Base-by-base conservation (phyloP, 495 filamentous ascomycete species). In the Pseudevernia furfuracea region DNA sequence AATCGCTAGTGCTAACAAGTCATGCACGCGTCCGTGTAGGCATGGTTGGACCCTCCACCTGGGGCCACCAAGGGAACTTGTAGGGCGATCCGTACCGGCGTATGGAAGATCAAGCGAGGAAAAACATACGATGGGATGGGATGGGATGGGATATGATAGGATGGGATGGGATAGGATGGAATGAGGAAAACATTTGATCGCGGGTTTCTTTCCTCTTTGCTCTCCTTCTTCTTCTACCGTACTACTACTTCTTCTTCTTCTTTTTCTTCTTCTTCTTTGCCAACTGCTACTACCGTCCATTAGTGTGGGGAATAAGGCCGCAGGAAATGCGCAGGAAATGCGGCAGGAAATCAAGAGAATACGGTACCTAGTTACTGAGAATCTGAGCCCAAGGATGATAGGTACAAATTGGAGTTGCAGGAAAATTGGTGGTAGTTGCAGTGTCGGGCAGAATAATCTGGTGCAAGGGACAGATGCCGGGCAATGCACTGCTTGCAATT, bases 11-110 rank as follows among this genome's bases (percentile, higher is more conserved):
- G 48, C 48, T 34, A 55, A n/a, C n/a, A n/a, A 55, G 28, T 55
- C 30, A 55, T 55, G 52, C 52, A 55, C 25, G 28, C 52, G 30
- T 55, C 52, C 52, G 52, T 55, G 17, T 21, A 34, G 48, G 1
- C 23, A 52, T 28, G 48, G 25, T 30, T 39, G 23, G 10, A 30
- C 14, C 34, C 23, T 38, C 36, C 38, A 53, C 41, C 61, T 25
- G 30, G 44, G 32, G 48, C 48, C 23, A 64, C 58, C 25, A 39
- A 39, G 36, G 11, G 46, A 34, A 52, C 10, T 37, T 39, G 30
- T 49, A 43, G 43, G 59, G 59, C 59, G 64, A 66, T 62, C 64
- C 58, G 59, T 66, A 34, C 64, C 64, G 64, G 41, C 46, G 58
- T 62, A 62, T 32, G 53, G 36, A 58, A 43, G 49, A 44, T 63